Percentiles rank a stretch among this genome's conserved stretches.
Conservation (phyloP, 257 asterid species). For the Pogostemon cablin region DNA sequence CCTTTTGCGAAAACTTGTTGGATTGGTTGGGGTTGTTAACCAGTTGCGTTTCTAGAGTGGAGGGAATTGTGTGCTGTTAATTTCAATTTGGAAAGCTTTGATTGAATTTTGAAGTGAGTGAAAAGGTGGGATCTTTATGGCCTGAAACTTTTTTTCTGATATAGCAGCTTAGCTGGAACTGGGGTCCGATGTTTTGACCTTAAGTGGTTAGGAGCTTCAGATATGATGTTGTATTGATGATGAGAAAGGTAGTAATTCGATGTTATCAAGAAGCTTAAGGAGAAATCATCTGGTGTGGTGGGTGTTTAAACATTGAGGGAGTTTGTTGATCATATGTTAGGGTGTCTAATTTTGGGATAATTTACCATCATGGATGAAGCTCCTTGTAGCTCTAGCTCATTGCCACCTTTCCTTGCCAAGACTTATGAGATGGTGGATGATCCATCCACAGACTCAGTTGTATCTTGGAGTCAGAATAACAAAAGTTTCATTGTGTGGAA, state of each 20-base stretch:
- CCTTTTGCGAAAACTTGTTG: conserved; percentile 27
- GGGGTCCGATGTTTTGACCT: conserved; percentile 14
- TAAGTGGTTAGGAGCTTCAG: conserved; percentile 12
- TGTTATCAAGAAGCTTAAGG: not conserved
- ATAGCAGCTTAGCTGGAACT: conserved; percentile 15
- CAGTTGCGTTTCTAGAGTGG: conserved; percentile 21
- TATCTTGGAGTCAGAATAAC: conserved; percentile 76
- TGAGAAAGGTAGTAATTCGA: conserved; percentile 19
- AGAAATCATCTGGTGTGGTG: conserved; percentile 2
- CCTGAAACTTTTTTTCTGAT: conserved; percentile 5
- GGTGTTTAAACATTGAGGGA: conserved; percentile 14
- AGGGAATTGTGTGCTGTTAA: conserved; percentile 11
- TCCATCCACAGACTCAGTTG: conserved; percentile 57
- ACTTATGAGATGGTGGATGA: conserved; percentile 95
- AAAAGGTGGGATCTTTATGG: conserved; percentile 26
- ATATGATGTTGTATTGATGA: not conserved
- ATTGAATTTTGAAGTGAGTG: conserved; percentile 5
- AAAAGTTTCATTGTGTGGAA: conserved; percentile 84
- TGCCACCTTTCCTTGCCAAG: conserved; percentile 87
- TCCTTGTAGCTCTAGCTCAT: conserved; percentile 52
- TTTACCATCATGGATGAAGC: conserved; percentile 70
- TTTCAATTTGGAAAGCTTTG: conserved; percentile 28
- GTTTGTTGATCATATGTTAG: conserved; percentile 21
- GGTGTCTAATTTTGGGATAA: conserved; percentile 21
- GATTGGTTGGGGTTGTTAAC: conserved; percentile 27